Evolutionary conservation across 2,329 filamentous ascomycete genomes (phyloP).

Genomic region (Dactylellina sp.): DNA sequence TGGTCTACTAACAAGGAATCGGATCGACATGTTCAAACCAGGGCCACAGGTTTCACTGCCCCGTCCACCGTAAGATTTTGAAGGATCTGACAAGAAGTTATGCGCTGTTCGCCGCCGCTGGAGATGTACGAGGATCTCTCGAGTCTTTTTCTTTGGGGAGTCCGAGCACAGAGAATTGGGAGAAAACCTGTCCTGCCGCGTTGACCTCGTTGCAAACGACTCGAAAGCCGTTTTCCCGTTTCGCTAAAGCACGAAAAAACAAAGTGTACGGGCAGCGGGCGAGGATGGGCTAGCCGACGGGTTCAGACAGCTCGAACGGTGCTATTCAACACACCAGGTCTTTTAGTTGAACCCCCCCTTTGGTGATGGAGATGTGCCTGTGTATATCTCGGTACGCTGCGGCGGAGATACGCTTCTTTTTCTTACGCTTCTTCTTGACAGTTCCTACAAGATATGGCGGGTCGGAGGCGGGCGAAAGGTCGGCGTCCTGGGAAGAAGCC

Average conservation of each 20-base stretch:
- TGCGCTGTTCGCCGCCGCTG: conserved; percentile 19
- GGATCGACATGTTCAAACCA: conserved; percentile 56
- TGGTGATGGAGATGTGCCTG: conserved; percentile 4
- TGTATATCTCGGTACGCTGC: conserved; percentile 29
- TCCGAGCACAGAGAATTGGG: conserved; percentile 8
- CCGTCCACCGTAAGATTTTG: conserved; percentile 23
- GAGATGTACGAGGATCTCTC: conserved; percentile 14
- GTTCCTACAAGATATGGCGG: conserved; percentile 25
- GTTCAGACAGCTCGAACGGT: neutral
- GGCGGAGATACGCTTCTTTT: no score
- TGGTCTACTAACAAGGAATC: conserved; percentile 57
- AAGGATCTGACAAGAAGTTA: conserved; percentile 34
- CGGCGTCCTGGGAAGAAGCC: conserved; percentile 33
- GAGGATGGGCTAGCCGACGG: conserved; percentile 22
- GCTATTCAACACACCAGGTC: no score
- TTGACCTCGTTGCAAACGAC: conserved; percentile 56
- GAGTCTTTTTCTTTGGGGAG: no score
- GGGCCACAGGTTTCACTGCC: conserved; percentile 44
- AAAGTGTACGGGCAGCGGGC: conserved; percentile 5
- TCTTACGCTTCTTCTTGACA: conserved; percentile 22
- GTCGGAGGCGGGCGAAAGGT: conserved; percentile 12
- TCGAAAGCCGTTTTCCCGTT: conserved; percentile 32
- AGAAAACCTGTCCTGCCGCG: conserved; percentile 26
- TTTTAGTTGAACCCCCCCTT: no score
- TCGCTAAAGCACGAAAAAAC: conserved; percentile 39